These are phyloP conservation scores for Tetracladium maxilliforme DNA, from an alignment of 2,329 filamentous ascomycete species.

Conservation along the genomic window DNA sequence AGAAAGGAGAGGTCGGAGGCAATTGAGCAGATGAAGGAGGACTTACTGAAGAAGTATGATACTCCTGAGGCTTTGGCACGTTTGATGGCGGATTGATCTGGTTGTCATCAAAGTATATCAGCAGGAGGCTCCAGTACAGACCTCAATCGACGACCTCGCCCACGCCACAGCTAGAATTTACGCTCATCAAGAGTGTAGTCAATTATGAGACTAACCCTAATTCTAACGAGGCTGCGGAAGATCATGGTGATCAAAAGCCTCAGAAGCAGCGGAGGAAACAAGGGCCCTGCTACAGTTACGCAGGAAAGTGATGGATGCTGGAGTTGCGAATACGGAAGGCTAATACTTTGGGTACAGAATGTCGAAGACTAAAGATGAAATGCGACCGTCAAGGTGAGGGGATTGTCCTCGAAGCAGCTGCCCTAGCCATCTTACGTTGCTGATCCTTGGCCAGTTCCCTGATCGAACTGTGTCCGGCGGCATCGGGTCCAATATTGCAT, in stretches of 20 bases:
- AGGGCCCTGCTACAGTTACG: not conserved
- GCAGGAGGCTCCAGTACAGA: too few relatives aligned
- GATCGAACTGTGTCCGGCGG: not conserved
- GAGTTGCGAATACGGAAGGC: not conserved
- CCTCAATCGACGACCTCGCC: too few relatives aligned
- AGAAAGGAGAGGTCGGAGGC: too few relatives aligned
- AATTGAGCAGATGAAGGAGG: too few relatives aligned
- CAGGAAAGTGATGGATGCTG: too few relatives aligned
- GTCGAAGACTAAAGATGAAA: not conserved
- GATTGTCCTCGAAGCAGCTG: too few relatives aligned
- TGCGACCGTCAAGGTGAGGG: slow-evolving; percentile 1
- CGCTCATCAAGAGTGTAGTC: too few relatives aligned
- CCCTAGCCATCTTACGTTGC: not conserved
- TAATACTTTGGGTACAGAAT: not conserved
- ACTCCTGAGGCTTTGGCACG: too few relatives aligned
- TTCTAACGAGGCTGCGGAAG: not conserved
- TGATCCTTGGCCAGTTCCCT: not conserved
- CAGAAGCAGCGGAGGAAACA: not conserved
- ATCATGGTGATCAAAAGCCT: not conserved
- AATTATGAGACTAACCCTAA: not conserved
- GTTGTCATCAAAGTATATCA: too few relatives aligned
- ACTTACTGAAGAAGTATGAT: too few relatives aligned
- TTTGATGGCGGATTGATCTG: too few relatives aligned
- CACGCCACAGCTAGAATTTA: too few relatives aligned
- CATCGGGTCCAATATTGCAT: not conserved